These are phyloP conservation scores for Candida maesae DNA, from an alignment of 805 yeast species.

Conservation along the genomic window DNA sequence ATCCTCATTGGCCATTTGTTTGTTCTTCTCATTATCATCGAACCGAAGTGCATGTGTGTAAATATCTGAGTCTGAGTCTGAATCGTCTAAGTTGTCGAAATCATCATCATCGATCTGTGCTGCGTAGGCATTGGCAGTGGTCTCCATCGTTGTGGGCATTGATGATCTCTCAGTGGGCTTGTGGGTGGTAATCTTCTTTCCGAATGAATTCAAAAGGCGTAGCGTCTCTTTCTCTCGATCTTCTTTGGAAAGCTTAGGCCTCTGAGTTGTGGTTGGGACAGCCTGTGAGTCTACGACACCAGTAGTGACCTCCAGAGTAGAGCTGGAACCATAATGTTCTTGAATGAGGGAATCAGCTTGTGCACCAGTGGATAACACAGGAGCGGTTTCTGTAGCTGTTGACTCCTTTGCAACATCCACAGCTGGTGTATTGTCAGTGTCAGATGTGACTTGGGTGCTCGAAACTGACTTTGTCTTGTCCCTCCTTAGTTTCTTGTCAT, in stretches of 20 bases:
- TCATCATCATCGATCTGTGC: slow-evolving; percentile 14
- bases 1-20: slow-evolving; percentile 18
- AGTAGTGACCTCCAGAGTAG: too few relatives aligned
- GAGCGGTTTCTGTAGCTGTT: too few relatives aligned
- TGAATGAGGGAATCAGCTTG: too few relatives aligned
- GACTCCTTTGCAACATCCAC: too few relatives aligned
- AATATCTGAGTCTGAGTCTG: slow-evolving; percentile 20
- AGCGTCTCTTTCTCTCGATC: slow-evolving; percentile 28
- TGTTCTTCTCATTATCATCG: slow-evolving; percentile 14
- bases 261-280: too few relatives aligned
- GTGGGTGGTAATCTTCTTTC: slow-evolving; percentile 17
- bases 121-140: too few relatives aligned
- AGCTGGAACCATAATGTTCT: too few relatives aligned
- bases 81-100: slow-evolving; percentile 23
- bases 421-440: too few relatives aligned
- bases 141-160: background rate
- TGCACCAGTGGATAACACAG: too few relatives aligned
- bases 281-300: too few relatives aligned
- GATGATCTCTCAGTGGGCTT: background rate
- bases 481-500: slow-evolving; percentile 25
- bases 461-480: slow-evolving; percentile 1
- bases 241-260: background rate
- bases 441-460: too few relatives aligned
- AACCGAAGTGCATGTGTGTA: slow-evolving; percentile 21
- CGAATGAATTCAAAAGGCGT: slow-evolving; percentile 26